Evolutionary conservation across 2,329 filamentous ascomycete species (phyloP).

Genomic region (Ophiostoma sp.): DNA sequence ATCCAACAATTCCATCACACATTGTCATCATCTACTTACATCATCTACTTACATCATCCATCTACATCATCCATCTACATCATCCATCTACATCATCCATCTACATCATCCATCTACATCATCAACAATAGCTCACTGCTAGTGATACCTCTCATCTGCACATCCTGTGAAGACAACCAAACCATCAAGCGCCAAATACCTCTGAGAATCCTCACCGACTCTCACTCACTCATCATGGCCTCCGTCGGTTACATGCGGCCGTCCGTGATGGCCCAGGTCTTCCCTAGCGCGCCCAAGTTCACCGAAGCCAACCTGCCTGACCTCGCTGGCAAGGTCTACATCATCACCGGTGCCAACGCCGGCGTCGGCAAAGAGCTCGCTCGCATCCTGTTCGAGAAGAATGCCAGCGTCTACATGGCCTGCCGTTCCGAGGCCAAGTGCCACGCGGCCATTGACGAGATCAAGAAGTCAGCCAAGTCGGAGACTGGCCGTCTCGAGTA

Average conservation of each 20-base stretch:
- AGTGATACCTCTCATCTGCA: no score
- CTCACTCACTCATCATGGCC: conserved; percentile 16
- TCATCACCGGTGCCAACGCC: conserved; percentile 39
- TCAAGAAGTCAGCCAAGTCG: conserved; percentile 31
- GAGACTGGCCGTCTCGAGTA: conserved; percentile 32
- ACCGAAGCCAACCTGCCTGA: conserved; percentile 33
- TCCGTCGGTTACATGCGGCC: conserved; percentile 11
- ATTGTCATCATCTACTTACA: no score
- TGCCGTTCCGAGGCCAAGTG: conserved; percentile 41
- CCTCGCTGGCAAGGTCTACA: conserved; percentile 36
- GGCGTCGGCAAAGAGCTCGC: conserved; percentile 45
- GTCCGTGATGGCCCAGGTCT: conserved; percentile 26
- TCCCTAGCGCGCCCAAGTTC: conserved; percentile 31
- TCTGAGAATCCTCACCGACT: not conserved
- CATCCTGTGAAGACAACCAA: not conserved
- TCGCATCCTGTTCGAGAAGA: conserved; percentile 45
- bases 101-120: no score
- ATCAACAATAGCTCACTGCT: no score
- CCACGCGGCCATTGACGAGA: conserved; percentile 38
- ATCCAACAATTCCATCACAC: no score
- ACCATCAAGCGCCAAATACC: not conserved
- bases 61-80: no score
- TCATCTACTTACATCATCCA: no score
- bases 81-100: no score
- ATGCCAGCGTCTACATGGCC: conserved; percentile 48